Conservation (phyloP, 2,329 filamentous ascomycete genomes). For the Elsinoe necatrix region DNA sequence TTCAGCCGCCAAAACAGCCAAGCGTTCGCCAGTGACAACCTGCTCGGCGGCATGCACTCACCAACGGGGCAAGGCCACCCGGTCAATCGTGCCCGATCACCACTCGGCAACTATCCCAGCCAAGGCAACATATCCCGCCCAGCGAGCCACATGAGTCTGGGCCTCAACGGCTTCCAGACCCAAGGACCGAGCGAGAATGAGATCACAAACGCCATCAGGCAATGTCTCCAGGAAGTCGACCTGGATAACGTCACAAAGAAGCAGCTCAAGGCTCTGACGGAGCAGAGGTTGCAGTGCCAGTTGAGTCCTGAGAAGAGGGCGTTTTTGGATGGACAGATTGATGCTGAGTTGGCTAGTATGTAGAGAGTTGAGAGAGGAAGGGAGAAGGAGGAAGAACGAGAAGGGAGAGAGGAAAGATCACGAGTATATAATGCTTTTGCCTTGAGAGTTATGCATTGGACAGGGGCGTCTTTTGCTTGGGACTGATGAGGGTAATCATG, state of each 20-base stretch:
- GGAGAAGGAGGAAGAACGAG: not conserved
- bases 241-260: slow-evolving; percentile 98
- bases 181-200: slow-evolving; percentile 66
- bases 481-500: not conserved
- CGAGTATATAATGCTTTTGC: not conserved
- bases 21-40: slow-evolving; percentile 25
- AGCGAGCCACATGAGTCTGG: slow-evolving; percentile 15
- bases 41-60: slow-evolving; percentile 33
- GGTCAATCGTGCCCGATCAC: slow-evolving; percentile 19
- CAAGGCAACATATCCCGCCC: slow-evolving; percentile 11
- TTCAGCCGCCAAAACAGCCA: slow-evolving; percentile 35
- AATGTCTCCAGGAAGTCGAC: slow-evolving; percentile 78
- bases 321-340: slow-evolving; percentile 89
- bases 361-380: slow-evolving; percentile 34
- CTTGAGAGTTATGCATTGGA: not conserved
- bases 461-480: not conserved
- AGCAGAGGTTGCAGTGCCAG: slow-evolving; percentile 87
- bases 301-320: slow-evolving; percentile 74
- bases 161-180: slow-evolving; percentile 50
- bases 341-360: slow-evolving; percentile 89
- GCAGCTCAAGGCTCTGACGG: slow-evolving; percentile 74
- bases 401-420: not conserved
- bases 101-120: slow-evolving; percentile 13
- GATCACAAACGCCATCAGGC: slow-evolving; percentile 77
- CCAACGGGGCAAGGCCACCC: slow-evolving; percentile 23